Base-by-base conservation (phyloP, 1,139 yeast species). In the Sugiyamaella pinicola region DNA sequence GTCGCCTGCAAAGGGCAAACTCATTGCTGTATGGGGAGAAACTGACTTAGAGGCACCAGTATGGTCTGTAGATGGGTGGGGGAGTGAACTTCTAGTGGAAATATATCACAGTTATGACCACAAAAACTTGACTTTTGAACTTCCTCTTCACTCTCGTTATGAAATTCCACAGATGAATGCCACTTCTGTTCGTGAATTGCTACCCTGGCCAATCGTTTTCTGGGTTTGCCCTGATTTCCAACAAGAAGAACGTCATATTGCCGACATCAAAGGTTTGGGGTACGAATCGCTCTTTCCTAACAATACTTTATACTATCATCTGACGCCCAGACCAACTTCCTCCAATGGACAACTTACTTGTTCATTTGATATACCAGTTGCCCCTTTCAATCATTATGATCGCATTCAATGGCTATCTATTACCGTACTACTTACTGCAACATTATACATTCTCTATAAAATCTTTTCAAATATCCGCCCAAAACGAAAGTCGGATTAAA, bases 141-240 rank as follows among this genome's bases (percentile, higher is more conserved):
- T 80, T 7, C 76, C 76, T 6, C 64, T 78, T 58, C 84, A 80
- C 60, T 74, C 81, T 26, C 70, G 84, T 44, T 80, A 80, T 59
- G 71, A 73, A 13, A 59, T 60, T 24, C 83, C 83, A 1, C 61
- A 55, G 3, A 41, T 56, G 15, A 58, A 61, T 10, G 62, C 60
- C 12, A 57, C 58, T 22, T 56, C 55, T 12, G 61, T 41, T 13
- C 49, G 57, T 19, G 66, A 62, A 22, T 49, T 53, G 3, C 59
- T 73, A 31, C 62, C 71, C 2, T 68, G 69, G 48, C 82, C 83
- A 2, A 58, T 63, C 3, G 67, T 79, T 2, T 79, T 79, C 57
- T 74, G 77, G 73, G 82, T 80, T 0, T 80, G 84, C 63, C 74
- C 71, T 51, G 66, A 66, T 28, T 49, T 60, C 4, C 70, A 26